phyloP scores from a whole-genome alignment of 805 yeast species.

The Ogataea wickerhamii region DNA sequence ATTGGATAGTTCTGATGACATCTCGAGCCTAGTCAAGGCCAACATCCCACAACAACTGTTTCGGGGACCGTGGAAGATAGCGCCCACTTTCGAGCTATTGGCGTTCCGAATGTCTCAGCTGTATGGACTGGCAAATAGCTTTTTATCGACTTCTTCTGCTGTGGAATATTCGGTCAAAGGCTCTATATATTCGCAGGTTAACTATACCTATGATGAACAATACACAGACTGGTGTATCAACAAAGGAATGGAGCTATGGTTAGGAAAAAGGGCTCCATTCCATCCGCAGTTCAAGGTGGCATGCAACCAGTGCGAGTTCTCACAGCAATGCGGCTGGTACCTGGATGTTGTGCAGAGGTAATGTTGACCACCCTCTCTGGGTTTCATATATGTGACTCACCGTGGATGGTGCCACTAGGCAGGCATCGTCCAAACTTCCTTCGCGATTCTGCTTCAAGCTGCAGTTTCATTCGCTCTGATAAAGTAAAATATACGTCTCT shows the following conservation, averaged over 20 bases:
- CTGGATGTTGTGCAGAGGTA: slow-evolving; percentile 9
- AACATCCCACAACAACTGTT: slow-evolving; percentile 13
- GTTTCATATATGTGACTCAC: slow-evolving; percentile 1
- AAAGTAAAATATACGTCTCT: slow-evolving; percentile 1
- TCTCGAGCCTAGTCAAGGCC: slow-evolving; percentile 6
- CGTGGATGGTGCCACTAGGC: slow-evolving; percentile 22
- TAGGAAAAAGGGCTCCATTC: slow-evolving; percentile 50
- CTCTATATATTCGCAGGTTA: slow-evolving; percentile 38
- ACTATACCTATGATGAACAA: slow-evolving; percentile 36
- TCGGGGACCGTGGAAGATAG: slow-evolving; percentile 43
- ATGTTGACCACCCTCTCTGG: background rate
- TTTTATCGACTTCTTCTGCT: slow-evolving; percentile 37
- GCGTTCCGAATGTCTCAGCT: slow-evolving; percentile 54
- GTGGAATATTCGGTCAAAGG: slow-evolving; percentile 52
- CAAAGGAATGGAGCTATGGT: slow-evolving; percentile 50
- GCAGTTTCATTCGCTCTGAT: background rate
- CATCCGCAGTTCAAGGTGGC: slow-evolving; percentile 38
- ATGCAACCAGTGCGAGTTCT: slow-evolving; percentile 57
- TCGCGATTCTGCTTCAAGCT: slow-evolving; percentile 10
- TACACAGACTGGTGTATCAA: slow-evolving; percentile 30
- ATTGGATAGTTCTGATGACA: slow-evolving; percentile 4
- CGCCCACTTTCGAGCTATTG: slow-evolving; percentile 55
- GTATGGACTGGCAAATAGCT: slow-evolving; percentile 32
- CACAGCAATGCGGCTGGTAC: slow-evolving; percentile 40
- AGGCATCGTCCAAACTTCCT: slow-evolving; percentile 20